Evolutionary conservation across 345 rosid genomes (phyloP).

Genomic region (Ceriops decandra): DNA sequence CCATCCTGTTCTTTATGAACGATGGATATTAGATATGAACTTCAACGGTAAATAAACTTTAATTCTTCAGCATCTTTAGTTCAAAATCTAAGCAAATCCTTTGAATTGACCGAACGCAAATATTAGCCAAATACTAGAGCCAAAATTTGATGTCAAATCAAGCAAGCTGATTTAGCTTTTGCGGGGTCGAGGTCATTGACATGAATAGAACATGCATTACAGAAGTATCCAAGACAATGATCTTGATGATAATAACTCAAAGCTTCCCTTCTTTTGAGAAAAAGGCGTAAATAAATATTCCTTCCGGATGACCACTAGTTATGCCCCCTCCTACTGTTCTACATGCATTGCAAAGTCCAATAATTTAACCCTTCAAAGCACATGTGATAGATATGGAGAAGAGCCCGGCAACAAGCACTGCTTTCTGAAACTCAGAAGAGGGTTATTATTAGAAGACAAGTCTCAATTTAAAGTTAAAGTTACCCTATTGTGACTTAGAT

Average conservation of each 20-base stretch:
- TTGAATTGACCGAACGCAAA: conserved; percentile 8
- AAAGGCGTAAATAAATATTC: conserved; percentile 21
- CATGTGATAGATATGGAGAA: conserved; percentile 29
- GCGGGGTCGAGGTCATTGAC: neutral
- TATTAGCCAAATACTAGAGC: conserved; percentile 10
- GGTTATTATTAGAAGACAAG: no score
- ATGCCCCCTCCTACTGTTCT: conserved; percentile 5
- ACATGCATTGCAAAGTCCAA: conserved; percentile 18
- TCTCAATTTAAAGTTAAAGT: no score
- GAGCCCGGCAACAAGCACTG: conserved; percentile 12
- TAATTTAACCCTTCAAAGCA: conserved; percentile 22
- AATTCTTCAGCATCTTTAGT: neutral
- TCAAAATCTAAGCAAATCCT: conserved; percentile 26
- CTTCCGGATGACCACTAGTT: conserved; percentile 24
- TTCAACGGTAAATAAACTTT: neutral
- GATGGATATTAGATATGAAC: neutral
- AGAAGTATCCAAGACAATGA: neutral
- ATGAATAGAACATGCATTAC: neutral
- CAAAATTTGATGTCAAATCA: conserved; percentile 8
- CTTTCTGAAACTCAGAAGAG: neutral
- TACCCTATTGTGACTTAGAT: no score
- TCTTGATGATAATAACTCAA: neutral
- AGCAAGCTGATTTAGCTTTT: neutral
- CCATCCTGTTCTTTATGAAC: no score
- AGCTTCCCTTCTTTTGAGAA: conserved; percentile 8